Percentiles rank a stretch among this genome's conserved stretches.
Evolutionary conservation across 345 rosid species (phyloP).

Genomic region (Eucalyptus regnans): DNA sequence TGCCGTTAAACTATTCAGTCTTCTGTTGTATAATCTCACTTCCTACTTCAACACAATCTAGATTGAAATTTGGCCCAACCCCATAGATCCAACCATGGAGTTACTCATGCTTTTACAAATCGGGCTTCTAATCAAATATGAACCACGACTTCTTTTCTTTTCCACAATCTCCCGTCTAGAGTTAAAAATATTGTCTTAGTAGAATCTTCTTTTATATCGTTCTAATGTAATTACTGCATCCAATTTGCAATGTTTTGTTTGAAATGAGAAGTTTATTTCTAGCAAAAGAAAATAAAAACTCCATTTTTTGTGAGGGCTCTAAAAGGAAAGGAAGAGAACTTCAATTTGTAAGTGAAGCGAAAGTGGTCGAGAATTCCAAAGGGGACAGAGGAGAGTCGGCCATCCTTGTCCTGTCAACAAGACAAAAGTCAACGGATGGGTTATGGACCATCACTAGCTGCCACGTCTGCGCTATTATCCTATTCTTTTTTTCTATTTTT

Average conservation of each 20-base stretch:
- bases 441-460: neutral
- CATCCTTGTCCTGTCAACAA: neutral
- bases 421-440: neutral
- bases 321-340: neutral
- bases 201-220: neutral
- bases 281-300: neutral
- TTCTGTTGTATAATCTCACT: neutral
- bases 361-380: neutral
- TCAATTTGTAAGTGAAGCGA: neutral
- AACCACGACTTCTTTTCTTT: too few species aligned
- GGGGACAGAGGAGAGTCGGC: neutral
- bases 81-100: neutral
- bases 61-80: neutral
- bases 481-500: too few species aligned
- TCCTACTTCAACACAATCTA: neutral
- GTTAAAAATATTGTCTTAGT: neutral
- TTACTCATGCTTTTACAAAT: neutral
- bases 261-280: neutral
- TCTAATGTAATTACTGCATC: neutral
- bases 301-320: neutral
- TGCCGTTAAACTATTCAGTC: fast-evolving
- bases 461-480: neutral
- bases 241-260: neutral
- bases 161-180: neutral
- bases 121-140: neutral